Percentiles rank a stretch among this genome's conserved stretches.
These are phyloP conservation scores for Termitomyces heimii DNA, from an alignment of 768 basidiomycete genomes.

Conservation along the genomic window DNA sequence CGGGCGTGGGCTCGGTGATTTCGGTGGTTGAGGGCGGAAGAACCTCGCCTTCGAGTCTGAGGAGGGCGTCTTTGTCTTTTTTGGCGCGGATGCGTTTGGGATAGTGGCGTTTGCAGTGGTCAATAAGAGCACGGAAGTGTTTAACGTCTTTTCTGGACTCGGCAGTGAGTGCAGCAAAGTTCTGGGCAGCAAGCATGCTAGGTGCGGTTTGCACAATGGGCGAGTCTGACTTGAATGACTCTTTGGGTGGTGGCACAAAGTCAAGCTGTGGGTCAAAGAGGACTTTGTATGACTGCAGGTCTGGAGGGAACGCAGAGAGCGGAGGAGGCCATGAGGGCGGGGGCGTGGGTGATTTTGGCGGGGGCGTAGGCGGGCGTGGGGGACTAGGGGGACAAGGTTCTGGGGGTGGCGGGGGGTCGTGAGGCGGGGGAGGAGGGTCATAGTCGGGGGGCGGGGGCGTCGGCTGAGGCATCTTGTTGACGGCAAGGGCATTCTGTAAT, in stretches of 20 bases:
- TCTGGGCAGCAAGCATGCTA: background rate
- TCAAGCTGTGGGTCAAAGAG: slow-evolving; percentile 59
- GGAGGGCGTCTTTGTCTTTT: slow-evolving; percentile 13
- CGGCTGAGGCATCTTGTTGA: background rate
- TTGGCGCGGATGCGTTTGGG: background rate
- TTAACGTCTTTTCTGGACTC: slow-evolving; percentile 6
- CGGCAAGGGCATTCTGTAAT: background rate
- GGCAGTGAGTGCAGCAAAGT: background rate
- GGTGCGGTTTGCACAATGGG: background rate
- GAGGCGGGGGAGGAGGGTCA: slow-evolving; percentile 19
- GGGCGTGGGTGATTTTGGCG: slow-evolving; percentile 25
- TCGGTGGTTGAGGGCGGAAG: slow-evolving; percentile 19
- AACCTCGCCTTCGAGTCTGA: slow-evolving; percentile 47
- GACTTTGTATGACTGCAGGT: slow-evolving; percentile 46
- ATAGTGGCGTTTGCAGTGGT: slow-evolving; percentile 15
- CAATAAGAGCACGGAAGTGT: slow-evolving; percentile 33
- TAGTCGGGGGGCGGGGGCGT: slow-evolving; percentile 24
- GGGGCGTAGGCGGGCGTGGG: slow-evolving; percentile 21
- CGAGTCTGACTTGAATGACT: background rate
- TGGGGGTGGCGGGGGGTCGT: slow-evolving; percentile 18
- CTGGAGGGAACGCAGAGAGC: slow-evolving; percentile 14
- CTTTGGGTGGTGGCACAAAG: slow-evolving; percentile 14
- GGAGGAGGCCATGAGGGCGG: slow-evolving; percentile 15
- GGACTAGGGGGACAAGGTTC: no score
- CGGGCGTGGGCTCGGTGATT: slow-evolving; percentile 29